phyloP scores from a whole-genome alignment of 768 basidiomycete species.

The Termitomyces sp. region DNA sequence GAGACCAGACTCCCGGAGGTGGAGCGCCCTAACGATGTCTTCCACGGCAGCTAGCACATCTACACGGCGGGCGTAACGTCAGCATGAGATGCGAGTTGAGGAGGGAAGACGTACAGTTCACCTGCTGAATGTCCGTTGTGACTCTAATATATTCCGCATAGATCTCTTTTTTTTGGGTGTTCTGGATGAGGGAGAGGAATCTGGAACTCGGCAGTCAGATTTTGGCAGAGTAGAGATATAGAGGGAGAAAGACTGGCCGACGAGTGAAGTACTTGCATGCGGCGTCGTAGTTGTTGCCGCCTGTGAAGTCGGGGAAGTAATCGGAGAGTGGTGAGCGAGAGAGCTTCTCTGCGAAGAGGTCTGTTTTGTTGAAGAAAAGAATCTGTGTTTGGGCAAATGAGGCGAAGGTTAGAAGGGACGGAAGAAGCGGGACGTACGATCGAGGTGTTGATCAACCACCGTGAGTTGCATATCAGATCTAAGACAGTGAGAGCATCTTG shows the following conservation, averaged over 20 bases:
- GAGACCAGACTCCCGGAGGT: too few relatives aligned
- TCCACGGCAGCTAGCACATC: conserved; percentile 85
- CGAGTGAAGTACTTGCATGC: conserved; percentile 86
- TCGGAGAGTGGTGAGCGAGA: conserved; percentile 77
- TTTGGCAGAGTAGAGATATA: too few relatives aligned
- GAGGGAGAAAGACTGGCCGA: conserved; percentile 31
- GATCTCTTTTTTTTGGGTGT: conserved; percentile 82
- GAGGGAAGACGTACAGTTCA: conserved; percentile 62
- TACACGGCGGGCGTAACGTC: conserved; percentile 18
- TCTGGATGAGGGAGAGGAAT: conserved; percentile 91
- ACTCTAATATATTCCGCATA: conserved; percentile 93
- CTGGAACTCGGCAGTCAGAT: conserved; percentile 8
- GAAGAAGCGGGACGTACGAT: conserved; percentile 57
- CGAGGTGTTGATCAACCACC: conserved; percentile 95
- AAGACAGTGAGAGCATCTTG: too few relatives aligned
- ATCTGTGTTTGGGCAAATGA: conserved; percentile 48
- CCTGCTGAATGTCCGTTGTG: conserved; percentile 92
- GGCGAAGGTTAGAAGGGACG: background rate
- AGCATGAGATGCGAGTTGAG: background rate
- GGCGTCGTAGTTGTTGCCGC: conserved; percentile 84
- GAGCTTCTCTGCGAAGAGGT: conserved; percentile 92
- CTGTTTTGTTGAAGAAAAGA: conserved; percentile 95
- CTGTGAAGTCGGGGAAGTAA: conserved; percentile 91
- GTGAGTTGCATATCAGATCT: conserved; percentile 97
- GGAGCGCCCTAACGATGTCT: too few relatives aligned